Base-by-base conservation (phyloP, 140 eudicot species). In the Oenanthe javanica region DNA sequence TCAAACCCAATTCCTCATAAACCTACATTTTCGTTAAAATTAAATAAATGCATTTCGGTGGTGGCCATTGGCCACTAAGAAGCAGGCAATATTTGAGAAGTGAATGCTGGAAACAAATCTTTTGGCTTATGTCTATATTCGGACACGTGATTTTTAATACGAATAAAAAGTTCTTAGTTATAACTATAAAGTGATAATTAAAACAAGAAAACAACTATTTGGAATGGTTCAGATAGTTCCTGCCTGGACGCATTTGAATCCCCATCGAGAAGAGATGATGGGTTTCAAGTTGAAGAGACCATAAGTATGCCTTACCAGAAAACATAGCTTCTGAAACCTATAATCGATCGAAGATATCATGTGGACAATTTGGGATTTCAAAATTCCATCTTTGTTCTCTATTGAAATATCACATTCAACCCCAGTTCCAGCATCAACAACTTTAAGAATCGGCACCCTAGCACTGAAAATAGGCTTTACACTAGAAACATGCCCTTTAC, bases 381-480 rank as follows among this genome's bases (percentile, higher is more conserved):
- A 86, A 82, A 96, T 87, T 52, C 99, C 99, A 71, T 96, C 99
- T 79, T 91, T 84, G 64, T 93, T 96, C 84, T 93, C 98, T 79
- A 96, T 87, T 61, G 99, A 96, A 49, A 96, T 87, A 79, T 96
- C 99, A 80, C 99, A 96, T 85, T 93, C 98, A 77, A 96, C 89
- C 54, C 91, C 90, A 75, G 93, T 91, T 83, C 96, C 98, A 54
- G 87, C 61, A 85, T 96, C 99, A 81, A 89, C 82, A 79, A 90
- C 88, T 83, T 96, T 96, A n/a, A 96, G 85, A 79, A 96, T 90
- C 18, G 99, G 99, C 81, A 96, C 99, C 84, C 91, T 93, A 25
- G 99, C 99, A 23, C 81, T 49, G 81, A 89, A 72, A 63, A 93
- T 83, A 69, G 95, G 91, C 55, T 88, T 92, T 54, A 96, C 94